Percentiles rank a stretch among this genome's conserved stretches.
These are phyloP conservation scores for Leccinum disarticulatum DNA, from an alignment of 768 basidiomycete genomes.

Conservation along the genomic window DNA sequence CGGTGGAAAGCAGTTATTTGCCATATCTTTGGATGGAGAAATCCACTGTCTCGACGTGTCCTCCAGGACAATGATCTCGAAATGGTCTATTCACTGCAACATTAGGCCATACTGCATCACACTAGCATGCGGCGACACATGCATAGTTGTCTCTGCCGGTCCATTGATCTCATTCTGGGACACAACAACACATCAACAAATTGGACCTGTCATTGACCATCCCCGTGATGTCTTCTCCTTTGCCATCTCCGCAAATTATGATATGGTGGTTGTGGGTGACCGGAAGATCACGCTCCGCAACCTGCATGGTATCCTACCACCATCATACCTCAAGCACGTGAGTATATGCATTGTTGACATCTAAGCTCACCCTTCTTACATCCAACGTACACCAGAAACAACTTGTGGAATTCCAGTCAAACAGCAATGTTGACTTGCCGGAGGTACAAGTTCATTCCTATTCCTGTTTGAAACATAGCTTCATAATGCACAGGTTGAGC, in stretches of 20 bases:
- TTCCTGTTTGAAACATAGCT: neutral
- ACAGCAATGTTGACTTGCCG: neutral
- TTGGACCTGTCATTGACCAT: too few species aligned
- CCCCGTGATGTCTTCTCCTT: too few species aligned
- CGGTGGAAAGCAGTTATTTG: too few species aligned
- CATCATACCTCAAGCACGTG: neutral
- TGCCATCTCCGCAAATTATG: neutral
- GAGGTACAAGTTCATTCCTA: neutral
- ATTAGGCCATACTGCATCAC: too few species aligned
- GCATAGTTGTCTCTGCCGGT: too few species aligned
- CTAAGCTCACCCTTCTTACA: rapidly evolving
- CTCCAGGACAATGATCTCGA: too few species aligned
- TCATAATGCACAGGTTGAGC: neutral
- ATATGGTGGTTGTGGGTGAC: neutral
- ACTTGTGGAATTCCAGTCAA: neutral
- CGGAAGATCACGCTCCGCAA: neutral
- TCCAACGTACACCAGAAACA: neutral
- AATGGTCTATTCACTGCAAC: too few species aligned
- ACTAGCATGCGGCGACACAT: too few species aligned
- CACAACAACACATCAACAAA: too few species aligned
- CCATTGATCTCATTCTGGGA: too few species aligned
- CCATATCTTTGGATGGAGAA: rapidly evolving
- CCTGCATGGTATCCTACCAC: neutral
- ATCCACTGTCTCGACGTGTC: too few species aligned
- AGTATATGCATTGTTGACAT: neutral